Evolutionary conservation across 1,284 basidiomycete genomes (phyloP), one percentile per base, ranked within the genome.

Genomic region (Xerocomus alliaceus): DNA sequence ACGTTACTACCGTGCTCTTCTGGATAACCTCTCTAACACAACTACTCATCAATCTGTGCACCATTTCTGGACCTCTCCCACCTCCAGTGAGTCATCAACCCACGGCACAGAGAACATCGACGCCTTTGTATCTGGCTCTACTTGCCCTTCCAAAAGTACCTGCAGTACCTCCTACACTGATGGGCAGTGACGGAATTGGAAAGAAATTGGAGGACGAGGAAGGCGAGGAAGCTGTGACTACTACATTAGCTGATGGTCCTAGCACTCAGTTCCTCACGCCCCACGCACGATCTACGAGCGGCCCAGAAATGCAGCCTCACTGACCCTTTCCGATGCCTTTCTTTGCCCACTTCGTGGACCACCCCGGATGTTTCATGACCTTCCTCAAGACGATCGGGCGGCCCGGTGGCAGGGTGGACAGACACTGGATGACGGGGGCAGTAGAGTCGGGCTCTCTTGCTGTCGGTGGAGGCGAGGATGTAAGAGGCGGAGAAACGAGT

Each of bases 271-370:
- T 65, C 7, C 29, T 47, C 12, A 58, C n/a, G 4, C 53, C 59
- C 0, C 66, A 64, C 20, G 46, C 15, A 28, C 62, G 46, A 45
- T 45, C 68, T 18, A 29, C 56, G 10, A 44, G 68, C 4, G 71
- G 71, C 37, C 26, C 64, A 70, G 74, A 52, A 8, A 57, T 66
- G 1, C 68, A 72, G 17, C 72, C 80, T 57, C 85, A 86, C 62
- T 82, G 88, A 0, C 92, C 94, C 0, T 94, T 94, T 0, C 95
- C 96, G 0, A 83, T 90, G 2, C 82, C 91, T 34, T 98, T 95
- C 76, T 98, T 98, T 71, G 90, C 96, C 0, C 94, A 97, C 75
- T 99, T 98, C 68, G 90, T 98, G 44, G 93, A 96, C 68, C 94
- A 97, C 70, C 88, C 90, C 62, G 82, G 83, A 2, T 87, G 93